Evolutionary conservation across 192 early-diverging fungal genomes (phyloP).

Genomic region (Rhizophagus prolifer): DNA sequence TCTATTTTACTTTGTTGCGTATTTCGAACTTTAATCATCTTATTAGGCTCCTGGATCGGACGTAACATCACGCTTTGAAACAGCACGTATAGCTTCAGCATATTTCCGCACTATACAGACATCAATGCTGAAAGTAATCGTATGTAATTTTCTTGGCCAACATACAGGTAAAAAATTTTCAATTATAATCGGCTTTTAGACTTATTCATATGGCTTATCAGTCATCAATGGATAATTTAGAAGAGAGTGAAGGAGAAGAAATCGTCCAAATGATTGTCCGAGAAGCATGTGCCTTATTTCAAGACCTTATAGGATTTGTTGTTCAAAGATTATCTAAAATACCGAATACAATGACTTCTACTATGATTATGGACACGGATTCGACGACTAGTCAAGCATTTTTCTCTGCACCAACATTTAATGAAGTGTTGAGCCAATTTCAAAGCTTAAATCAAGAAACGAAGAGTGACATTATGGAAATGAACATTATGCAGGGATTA

Average conservation of each 20-base stretch:
- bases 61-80: background rate
- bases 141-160: slow-evolving; percentile 21
- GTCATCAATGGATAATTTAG: background rate
- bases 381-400: slow-evolving; percentile 16
- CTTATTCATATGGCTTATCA: background rate
- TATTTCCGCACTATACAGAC: slow-evolving; percentile 30
- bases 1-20: background rate
- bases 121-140: slow-evolving; percentile 30
- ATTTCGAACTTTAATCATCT: background rate
- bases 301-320: slow-evolving; percentile 28
- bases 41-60: slow-evolving; percentile 22
- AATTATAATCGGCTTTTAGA: background rate
- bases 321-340: slow-evolving; percentile 5
- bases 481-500: slow-evolving; percentile 11
- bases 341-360: background rate
- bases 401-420: slow-evolving; percentile 25
- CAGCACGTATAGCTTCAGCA: slow-evolving; percentile 27
- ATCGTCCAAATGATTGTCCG: slow-evolving; percentile 6
- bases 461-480: slow-evolving; percentile 11
- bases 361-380: background rate
- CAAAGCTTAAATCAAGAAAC: slow-evolving; percentile 11
- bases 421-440: slow-evolving; percentile 15
- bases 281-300: slow-evolving; percentile 23
- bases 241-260: slow-evolving; percentile 16
- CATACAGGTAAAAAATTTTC: slow-evolving; percentile 17